Percentiles rank a stretch among this genome's conserved stretches.
phyloP scores from a whole-genome alignment of 192 early-diverging fungal species.

The Gorgonomyces haynaldii region DNA sequence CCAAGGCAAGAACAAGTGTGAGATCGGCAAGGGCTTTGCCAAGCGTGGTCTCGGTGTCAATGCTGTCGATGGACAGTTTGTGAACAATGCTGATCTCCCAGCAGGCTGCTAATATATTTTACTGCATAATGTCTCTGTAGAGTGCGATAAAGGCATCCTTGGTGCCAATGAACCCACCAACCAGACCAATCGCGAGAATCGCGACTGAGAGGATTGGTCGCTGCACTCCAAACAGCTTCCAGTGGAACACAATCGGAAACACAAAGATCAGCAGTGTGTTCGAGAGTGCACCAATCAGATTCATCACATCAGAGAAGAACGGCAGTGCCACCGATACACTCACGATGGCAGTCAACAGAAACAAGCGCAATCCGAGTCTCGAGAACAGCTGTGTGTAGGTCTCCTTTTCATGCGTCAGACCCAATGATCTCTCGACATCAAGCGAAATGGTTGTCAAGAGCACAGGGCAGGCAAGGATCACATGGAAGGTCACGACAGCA shows the following conservation, averaged over 20 bases:
- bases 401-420: no score
- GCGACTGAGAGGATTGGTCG: constrained; percentile 26
- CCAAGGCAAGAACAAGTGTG: constrained; percentile 40
- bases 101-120: constrained; percentile 1
- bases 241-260: constrained; percentile 66
- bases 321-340: constrained; percentile 58
- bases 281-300: constrained; percentile 70
- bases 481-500: constrained; percentile 69
- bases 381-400: constrained; percentile 26
- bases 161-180: constrained; percentile 26
- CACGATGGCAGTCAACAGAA: constrained; percentile 40
- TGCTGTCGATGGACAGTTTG: constrained; percentile 12
- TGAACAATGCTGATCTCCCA: constrained; percentile 5
- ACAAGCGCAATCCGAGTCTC: constrained; percentile 34
- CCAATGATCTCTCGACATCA: constrained; percentile 50
- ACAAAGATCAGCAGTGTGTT: constrained; percentile 70
- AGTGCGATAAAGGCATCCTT: constrained; percentile 19
- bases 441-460: constrained; percentile 27
- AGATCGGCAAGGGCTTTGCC: constrained; percentile 51
- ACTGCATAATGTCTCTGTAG: constrained; percentile 14
- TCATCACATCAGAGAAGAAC: constrained; percentile 69
- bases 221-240: constrained; percentile 58
- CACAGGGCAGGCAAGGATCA: constrained; percentile 70
- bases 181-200: constrained; percentile 48
- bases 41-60: constrained; percentile 51